These are phyloP conservation scores for Amanita thiersii DNA, from an alignment of 768 basidiomycete species.

Conservation along the genomic window DNA sequence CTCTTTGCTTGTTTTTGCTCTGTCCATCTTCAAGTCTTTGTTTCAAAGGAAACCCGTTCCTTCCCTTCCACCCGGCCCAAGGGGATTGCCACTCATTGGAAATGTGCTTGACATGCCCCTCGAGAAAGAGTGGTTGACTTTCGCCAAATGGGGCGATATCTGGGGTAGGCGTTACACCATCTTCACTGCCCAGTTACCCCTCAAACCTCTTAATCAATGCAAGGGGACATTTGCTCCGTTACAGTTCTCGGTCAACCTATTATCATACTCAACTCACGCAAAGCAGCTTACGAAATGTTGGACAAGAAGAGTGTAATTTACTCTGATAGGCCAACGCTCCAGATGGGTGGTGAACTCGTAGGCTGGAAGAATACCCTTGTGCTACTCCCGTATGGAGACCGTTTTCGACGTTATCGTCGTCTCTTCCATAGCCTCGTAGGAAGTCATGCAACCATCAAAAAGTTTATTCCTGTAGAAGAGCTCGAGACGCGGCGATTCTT, in stretches of 20 bases:
- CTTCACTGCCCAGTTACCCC: not conserved
- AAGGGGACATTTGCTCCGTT: constrained; percentile 54
- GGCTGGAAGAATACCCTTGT: constrained; percentile 53
- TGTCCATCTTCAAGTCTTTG: constrained; percentile 27
- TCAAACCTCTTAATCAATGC: not conserved
- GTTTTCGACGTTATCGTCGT: constrained; percentile 45
- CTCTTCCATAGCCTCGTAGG: constrained; percentile 46
- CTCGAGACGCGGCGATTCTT: constrained; percentile 40
- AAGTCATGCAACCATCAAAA: constrained; percentile 29
- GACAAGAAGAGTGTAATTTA: constrained; percentile 62
- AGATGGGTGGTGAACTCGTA: constrained; percentile 47
- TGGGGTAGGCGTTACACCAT: constrained; percentile 30
- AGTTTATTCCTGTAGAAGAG: constrained; percentile 36
- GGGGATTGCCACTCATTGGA: constrained; percentile 44
- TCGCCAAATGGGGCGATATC: constrained; percentile 41
- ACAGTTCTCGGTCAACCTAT: constrained; percentile 55
- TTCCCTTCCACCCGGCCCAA: constrained; percentile 44
- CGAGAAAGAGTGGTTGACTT: constrained; percentile 42
- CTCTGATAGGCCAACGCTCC: constrained; percentile 54
- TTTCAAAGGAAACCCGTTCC: constrained; percentile 15
- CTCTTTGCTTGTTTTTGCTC: constrained; percentile 21
- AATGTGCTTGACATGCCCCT: constrained; percentile 46
- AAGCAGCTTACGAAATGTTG: constrained; percentile 46
- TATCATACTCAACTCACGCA: constrained; percentile 44
- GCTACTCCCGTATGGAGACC: constrained; percentile 48